Conservation (phyloP, 2,329 filamentous ascomycete genomes). For the Epichloe bromicola region DNA sequence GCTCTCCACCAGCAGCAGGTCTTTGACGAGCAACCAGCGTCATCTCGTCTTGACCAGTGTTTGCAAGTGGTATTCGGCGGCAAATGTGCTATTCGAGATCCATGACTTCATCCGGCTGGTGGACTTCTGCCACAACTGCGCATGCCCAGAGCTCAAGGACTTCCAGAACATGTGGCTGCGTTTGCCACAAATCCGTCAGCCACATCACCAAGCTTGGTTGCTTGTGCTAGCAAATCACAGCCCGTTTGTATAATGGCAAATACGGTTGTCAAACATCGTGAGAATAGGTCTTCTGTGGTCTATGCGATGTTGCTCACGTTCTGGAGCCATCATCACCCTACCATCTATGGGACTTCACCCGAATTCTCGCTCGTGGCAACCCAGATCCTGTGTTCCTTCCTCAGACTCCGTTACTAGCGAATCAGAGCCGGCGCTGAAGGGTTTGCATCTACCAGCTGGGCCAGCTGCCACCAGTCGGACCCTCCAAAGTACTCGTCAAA, state of each 20-base stretch:
- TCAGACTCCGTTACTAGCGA: not conserved
- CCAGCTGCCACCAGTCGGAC: slow-evolving; percentile 5
- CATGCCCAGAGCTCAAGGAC: too few species aligned
- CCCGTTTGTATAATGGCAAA: not conserved
- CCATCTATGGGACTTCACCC: not conserved
- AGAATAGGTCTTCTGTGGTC: not conserved
- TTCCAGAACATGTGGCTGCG: not conserved
- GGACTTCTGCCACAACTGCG: too few species aligned
- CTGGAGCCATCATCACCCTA: not conserved
- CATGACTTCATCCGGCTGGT: too few species aligned
- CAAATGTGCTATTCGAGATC: too few species aligned
- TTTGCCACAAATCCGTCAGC: slow-evolving; percentile 3
- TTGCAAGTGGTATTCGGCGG: too few species aligned
- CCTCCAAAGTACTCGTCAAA: not conserved
- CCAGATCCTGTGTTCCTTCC: not conserved
- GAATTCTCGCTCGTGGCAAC: not conserved
- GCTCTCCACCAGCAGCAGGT: too few species aligned
- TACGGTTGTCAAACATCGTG: not conserved
- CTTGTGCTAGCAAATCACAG: not conserved
- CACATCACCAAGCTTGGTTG: not conserved
- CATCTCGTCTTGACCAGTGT: too few species aligned
- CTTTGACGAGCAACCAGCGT: too few species aligned
- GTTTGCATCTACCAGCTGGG: not conserved
- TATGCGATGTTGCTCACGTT: not conserved
- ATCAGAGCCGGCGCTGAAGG: not conserved